Conservation (phyloP, 805 yeast genomes). For the Groenewaldozyma salmanticensis region DNA sequence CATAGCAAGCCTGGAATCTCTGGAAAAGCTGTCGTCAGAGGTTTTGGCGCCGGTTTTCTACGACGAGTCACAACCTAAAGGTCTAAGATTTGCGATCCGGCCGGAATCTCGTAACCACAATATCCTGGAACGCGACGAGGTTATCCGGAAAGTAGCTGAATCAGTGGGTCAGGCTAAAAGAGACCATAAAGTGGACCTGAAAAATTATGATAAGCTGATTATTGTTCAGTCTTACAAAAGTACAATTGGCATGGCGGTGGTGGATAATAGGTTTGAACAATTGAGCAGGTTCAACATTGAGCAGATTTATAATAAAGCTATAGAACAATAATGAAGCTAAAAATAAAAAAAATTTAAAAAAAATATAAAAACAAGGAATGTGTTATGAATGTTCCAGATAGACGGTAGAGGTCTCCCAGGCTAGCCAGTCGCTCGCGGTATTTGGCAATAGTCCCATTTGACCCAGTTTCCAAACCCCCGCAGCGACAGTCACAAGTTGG, state of each 20-base stretch:
- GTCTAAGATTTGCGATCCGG: constrained; percentile 63
- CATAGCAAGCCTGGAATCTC: constrained; percentile 59
- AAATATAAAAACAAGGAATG: not conserved
- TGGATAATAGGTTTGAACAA: constrained; percentile 45
- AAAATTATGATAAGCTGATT: constrained; percentile 65
- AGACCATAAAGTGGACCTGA: constrained; percentile 72
- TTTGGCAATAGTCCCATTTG: constrained; percentile 88
- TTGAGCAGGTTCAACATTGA: constrained; percentile 69
- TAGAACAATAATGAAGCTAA: not conserved
- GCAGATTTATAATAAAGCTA: constrained; percentile 38
- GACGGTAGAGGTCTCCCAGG: constrained; percentile 50
- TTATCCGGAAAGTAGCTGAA: constrained; percentile 63
- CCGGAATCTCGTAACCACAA: constrained; percentile 72
- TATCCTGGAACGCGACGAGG: constrained; percentile 57
- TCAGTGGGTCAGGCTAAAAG: constrained; percentile 52
- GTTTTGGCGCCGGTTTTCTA: constrained; percentile 68
- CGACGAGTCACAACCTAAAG: constrained; percentile 28
- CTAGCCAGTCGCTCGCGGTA: constrained; percentile 81
- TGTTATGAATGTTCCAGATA: not conserved
- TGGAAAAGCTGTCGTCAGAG: constrained; percentile 45
- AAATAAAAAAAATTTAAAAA: not conserved
- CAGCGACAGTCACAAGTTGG: constrained; percentile 47
- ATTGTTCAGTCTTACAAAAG: constrained; percentile 83
- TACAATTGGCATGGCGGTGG: constrained; percentile 81
- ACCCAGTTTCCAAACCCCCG: constrained; percentile 79